Conservation (phyloP, 192 early-diverging fungal genomes). For the Umbelopsis ramanniana region DNA sequence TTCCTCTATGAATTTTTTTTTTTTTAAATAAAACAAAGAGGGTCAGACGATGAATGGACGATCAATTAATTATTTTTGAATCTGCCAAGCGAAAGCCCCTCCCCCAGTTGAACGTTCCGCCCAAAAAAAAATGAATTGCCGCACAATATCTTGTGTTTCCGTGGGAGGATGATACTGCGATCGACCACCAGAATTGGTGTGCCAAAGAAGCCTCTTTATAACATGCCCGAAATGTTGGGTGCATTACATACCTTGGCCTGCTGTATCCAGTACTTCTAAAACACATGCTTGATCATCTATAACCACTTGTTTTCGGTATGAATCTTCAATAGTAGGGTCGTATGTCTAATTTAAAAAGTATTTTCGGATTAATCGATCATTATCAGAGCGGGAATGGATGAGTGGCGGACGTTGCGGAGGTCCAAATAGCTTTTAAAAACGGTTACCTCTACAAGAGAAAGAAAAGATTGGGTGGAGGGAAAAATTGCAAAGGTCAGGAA, state of each 20-base stretch:
- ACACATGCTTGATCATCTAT: constrained; percentile 95
- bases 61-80: constrained; percentile 2
- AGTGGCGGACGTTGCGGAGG: constrained; percentile 11
- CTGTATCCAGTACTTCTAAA: constrained; percentile 95
- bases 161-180: not conserved
- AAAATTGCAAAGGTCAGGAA: constrained; percentile 24
- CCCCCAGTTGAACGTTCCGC: not conserved
- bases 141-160: not conserved
- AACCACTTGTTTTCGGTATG: constrained; percentile 95
- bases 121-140: not conserved
- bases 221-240: not conserved
- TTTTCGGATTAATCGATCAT: not conserved
- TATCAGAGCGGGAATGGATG: not conserved
- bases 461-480: constrained; percentile 27
- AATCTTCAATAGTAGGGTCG: constrained; percentile 98
- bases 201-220: not conserved
- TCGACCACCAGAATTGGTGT: not conserved
- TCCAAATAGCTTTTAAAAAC: not conserved
- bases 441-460: constrained; percentile 19
- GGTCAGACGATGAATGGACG: not conserved
- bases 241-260: constrained; percentile 63
- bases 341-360: constrained; percentile 67
- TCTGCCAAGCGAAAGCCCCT: not conserved
- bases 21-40: constrained; percentile 8
- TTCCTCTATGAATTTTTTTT: constrained; percentile 50